Conservation (phyloP, 192 early-diverging fungal species). For the Podila epicladia region DNA sequence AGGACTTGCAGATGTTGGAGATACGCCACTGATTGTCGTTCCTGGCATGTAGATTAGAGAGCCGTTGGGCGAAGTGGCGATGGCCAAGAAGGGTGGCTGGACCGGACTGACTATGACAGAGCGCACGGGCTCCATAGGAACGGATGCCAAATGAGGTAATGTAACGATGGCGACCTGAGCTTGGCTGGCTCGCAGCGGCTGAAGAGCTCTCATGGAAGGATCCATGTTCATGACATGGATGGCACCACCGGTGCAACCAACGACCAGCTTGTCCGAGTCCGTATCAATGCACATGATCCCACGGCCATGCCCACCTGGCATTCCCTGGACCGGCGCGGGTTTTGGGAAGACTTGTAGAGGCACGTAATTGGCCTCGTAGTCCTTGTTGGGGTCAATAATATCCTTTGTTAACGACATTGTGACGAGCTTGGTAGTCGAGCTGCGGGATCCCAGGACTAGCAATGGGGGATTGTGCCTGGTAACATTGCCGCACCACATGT, state of each 20-base stretch:
- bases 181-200: neutral
- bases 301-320: constrained; percentile 25
- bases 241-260: constrained; percentile 38
- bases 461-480: constrained; percentile 34
- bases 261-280: constrained; percentile 12
- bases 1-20: neutral
- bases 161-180: constrained; percentile 6
- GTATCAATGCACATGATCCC: constrained; percentile 43
- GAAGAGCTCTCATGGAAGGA: constrained; percentile 4
- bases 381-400: constrained; percentile 24
- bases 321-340: constrained; percentile 5
- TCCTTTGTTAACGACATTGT: constrained; percentile 11
- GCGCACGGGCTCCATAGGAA: constrained; percentile 20
- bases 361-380: constrained; percentile 3
- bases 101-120: constrained; percentile 14
- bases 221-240: constrained; percentile 42
- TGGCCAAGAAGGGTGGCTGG: neutral
- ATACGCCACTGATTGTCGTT: neutral
- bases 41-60: neutral
- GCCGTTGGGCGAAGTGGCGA: neutral
- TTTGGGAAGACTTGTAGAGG: constrained; percentile 21
- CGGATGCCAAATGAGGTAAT: constrained; percentile 14
- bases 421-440: constrained; percentile 21
- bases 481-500: constrained; percentile 45
- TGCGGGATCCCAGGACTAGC: constrained; percentile 38